phyloP scores from a whole-genome alignment of 805 yeast species.

The Lipomyces kockii region DNA sequence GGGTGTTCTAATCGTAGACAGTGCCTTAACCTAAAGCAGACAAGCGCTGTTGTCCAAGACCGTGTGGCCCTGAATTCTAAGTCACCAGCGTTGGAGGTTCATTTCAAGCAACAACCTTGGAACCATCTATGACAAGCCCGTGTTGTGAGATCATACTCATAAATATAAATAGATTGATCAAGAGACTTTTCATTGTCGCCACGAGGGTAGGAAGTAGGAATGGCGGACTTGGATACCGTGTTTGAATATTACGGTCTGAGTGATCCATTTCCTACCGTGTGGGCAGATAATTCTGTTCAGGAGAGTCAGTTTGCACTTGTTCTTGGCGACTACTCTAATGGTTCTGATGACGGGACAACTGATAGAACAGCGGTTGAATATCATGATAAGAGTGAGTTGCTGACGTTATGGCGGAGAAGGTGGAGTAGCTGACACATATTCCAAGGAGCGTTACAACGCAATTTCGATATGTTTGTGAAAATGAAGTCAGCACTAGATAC shows the following conservation, averaged over 20 bases:
- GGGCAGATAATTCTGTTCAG: constrained; percentile 21
- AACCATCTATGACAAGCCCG: background rate
- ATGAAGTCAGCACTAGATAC: constrained; percentile 67
- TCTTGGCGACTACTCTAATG: constrained; percentile 13
- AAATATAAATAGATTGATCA: background rate
- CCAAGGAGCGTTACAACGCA: constrained; percentile 43
- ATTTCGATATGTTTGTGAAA: constrained; percentile 66
- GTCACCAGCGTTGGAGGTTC: background rate
- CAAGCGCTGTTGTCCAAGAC: background rate
- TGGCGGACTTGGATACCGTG: constrained; percentile 23
- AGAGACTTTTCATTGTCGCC: background rate
- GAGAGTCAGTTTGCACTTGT: constrained; percentile 18
- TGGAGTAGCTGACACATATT: background rate
- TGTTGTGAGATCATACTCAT: background rate
- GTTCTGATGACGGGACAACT: background rate
- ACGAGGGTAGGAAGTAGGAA: constrained; percentile 5
- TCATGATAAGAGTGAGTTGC: constrained; percentile 13
- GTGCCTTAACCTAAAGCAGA: background rate
- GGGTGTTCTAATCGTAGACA: background rate
- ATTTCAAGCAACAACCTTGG: background rate
- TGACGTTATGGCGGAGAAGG: background rate
- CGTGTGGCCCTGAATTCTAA: background rate
- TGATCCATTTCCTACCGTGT: constrained; percentile 28
- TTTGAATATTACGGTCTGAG: constrained; percentile 24
- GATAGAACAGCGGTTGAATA: background rate